phyloP scores from a whole-genome alignment of 495 filamentous ascomycete species.

The Delitschia confertaspora region DNA sequence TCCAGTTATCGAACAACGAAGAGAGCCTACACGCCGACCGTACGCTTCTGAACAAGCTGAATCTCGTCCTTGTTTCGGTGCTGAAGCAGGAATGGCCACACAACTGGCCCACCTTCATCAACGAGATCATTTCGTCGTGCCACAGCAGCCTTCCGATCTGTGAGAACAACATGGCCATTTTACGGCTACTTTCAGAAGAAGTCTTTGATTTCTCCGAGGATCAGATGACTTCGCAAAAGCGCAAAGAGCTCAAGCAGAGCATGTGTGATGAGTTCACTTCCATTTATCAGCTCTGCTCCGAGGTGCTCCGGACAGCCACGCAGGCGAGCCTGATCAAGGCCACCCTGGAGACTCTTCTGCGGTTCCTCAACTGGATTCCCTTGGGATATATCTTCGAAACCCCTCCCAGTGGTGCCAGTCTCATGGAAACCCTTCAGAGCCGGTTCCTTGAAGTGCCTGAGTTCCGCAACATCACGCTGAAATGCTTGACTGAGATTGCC shows the following conservation, averaged over 20 bases:
- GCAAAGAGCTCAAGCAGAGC: slow-evolving; percentile 87
- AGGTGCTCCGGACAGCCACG: slow-evolving; percentile 80
- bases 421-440: slow-evolving; percentile 87
- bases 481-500: slow-evolving; percentile 95
- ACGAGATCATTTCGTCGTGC: slow-evolving; percentile 95
- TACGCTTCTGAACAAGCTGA: slow-evolving; percentile 92
- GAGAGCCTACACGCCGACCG: slow-evolving; percentile 72
- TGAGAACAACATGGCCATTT: slow-evolving; percentile 99
- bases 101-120: slow-evolving; percentile 99
- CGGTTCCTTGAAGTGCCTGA: slow-evolving; percentile 85
- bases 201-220: slow-evolving; percentile 98
- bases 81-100: slow-evolving; percentile 99
- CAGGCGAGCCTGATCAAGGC: slow-evolving; percentile 85
- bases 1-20: slow-evolving; percentile 80
- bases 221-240: slow-evolving; percentile 95
- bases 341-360: slow-evolving; percentile 85
- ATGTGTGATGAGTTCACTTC: slow-evolving; percentile 98
- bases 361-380: slow-evolving; percentile 98
- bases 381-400: slow-evolving; percentile 98
- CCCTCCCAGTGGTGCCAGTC: slow-evolving; percentile 40
- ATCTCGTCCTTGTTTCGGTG: slow-evolving; percentile 92
- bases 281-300: slow-evolving; percentile 93
- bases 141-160: slow-evolving; percentile 91
- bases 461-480: slow-evolving; percentile 92
- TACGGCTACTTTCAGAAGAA: slow-evolving; percentile 91